Evolutionary conservation across 2,329 filamentous ascomycete species (phyloP).

Genomic region (Trichoderma hamatum): DNA sequence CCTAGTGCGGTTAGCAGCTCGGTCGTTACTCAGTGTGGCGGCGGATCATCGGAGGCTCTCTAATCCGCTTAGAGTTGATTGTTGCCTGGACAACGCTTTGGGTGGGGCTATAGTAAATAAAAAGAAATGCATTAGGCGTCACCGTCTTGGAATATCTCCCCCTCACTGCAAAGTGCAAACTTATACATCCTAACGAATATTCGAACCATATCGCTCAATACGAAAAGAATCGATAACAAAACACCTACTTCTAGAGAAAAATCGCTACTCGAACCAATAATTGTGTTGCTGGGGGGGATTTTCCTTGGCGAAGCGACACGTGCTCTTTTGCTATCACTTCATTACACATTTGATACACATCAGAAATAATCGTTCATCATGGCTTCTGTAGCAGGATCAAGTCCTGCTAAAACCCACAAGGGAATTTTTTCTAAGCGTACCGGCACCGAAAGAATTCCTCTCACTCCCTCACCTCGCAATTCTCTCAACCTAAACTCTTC

Average conservation of each 20-base stretch:
- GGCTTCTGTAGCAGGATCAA: constrained; percentile 80
- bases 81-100: constrained; percentile 43
- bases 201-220: background rate
- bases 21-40: constrained; percentile 30
- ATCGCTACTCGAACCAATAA: constrained; percentile 45
- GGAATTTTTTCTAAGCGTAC: constrained; percentile 90
- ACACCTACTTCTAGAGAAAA: background rate
- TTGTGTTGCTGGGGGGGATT: background rate
- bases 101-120: constrained; percentile 52
- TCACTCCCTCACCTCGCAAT: constrained; percentile 87
- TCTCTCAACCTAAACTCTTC: constrained; percentile 64
- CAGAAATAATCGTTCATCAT: constrained; percentile 57
- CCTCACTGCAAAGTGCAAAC: constrained; percentile 25
- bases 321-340: background rate
- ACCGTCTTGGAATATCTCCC: constrained; percentile 33
- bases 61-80: constrained; percentile 29
- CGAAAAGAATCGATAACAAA: background rate
- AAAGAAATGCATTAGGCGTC: constrained; percentile 38
- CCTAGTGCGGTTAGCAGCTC: background rate
- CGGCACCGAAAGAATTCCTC: constrained; percentile 89
- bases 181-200: constrained; percentile 7
- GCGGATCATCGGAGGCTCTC: constrained; percentile 30
- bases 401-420: constrained; percentile 92
- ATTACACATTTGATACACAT: constrained; percentile 30
- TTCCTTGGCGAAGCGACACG: background rate